Percentiles rank a stretch among this genome's conserved stretches.
Evolutionary conservation across 352 stramenopile species (phyloP).

Genomic region (Blastocystis sp.): DNA sequence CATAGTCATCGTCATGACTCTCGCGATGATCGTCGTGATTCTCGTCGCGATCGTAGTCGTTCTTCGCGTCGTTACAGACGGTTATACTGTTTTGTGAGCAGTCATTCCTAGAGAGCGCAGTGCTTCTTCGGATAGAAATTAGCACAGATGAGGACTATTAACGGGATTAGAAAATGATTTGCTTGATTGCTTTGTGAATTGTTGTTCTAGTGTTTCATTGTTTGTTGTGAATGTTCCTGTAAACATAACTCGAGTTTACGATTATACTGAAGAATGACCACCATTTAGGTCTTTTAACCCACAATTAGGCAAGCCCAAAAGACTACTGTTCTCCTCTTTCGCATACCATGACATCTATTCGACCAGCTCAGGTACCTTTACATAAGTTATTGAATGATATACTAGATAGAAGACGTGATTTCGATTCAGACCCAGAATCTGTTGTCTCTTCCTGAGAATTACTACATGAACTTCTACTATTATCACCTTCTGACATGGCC

Average conservation of each 20-base stretch:
- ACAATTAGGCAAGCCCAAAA: no score
- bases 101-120: not conserved
- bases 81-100: no score
- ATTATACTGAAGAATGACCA: not conserved
- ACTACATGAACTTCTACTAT: constrained; percentile 99
- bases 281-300: not conserved
- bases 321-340: not conserved
- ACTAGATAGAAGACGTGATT: constrained; percentile 87
- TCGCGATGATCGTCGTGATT: not conserved
- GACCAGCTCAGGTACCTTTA: constrained; percentile 8
- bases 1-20: not conserved
- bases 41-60: not conserved
- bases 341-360: constrained; percentile 24
- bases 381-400: not conserved
- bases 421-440: constrained; percentile 98
- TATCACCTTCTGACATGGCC: constrained; percentile 99
- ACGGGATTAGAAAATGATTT: not conserved
- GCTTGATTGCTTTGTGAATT: no score
- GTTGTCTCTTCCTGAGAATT: constrained; percentile 99
- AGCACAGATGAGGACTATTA: not conserved
- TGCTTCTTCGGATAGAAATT: not conserved
- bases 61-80: not conserved
- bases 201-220: not conserved
- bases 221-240: constrained; percentile 22
- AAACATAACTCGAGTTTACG: not conserved